Evolutionary conservation across 495 filamentous ascomycete species (phyloP).

Genomic region (Durotheca rogersii): DNA sequence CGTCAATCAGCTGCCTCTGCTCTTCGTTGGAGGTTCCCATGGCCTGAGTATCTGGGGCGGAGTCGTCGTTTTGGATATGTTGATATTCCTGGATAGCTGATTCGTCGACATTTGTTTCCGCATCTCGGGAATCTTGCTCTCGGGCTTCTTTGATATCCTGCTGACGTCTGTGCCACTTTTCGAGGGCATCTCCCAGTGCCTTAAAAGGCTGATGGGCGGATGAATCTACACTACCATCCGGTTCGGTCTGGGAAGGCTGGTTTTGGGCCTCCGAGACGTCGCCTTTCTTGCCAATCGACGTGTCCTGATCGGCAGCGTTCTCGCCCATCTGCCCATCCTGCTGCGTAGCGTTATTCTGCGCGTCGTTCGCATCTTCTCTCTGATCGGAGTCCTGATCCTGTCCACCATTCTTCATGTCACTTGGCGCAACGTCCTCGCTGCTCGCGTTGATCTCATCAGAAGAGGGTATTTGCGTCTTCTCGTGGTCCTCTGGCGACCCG

Average conservation of each 20-base stretch:
- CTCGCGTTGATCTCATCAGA: slow-evolving; percentile 53
- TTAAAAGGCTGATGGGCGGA: slow-evolving; percentile 70
- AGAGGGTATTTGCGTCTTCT: slow-evolving; percentile 40
- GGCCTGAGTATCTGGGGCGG: slow-evolving; percentile 81
- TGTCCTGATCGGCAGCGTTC: slow-evolving; percentile 51
- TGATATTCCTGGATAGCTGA: slow-evolving; percentile 76
- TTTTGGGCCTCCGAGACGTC: slow-evolving; percentile 54
- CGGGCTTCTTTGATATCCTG: slow-evolving; percentile 71
- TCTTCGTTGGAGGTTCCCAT: slow-evolving; percentile 86
- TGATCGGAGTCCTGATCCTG: slow-evolving; percentile 56
- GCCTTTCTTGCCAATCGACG: slow-evolving; percentile 51
- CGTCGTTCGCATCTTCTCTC: slow-evolving; percentile 43
- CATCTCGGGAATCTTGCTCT: slow-evolving; percentile 59
- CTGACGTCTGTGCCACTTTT: slow-evolving; percentile 85
- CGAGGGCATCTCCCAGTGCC: slow-evolving; percentile 90
- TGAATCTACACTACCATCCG: slow-evolving; percentile 46
- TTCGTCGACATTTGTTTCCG: slow-evolving; percentile 47
- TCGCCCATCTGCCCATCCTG: slow-evolving; percentile 51
- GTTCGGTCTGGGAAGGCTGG: slow-evolving; percentile 48
- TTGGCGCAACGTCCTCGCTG: slow-evolving; percentile 66
- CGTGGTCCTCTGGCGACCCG: slow-evolving; percentile 22
- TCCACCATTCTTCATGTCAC: slow-evolving; percentile 60
- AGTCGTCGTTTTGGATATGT: slow-evolving; percentile 81
- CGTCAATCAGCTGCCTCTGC: slow-evolving; percentile 76
- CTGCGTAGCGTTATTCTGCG: slow-evolving; percentile 48